A percentile compares a stretch with the other conserved stretches of the same genome.
Evolutionary conservation across 1,284 basidiomycete genomes (phyloP).

Genomic region (Hymenochaete sp.): DNA sequence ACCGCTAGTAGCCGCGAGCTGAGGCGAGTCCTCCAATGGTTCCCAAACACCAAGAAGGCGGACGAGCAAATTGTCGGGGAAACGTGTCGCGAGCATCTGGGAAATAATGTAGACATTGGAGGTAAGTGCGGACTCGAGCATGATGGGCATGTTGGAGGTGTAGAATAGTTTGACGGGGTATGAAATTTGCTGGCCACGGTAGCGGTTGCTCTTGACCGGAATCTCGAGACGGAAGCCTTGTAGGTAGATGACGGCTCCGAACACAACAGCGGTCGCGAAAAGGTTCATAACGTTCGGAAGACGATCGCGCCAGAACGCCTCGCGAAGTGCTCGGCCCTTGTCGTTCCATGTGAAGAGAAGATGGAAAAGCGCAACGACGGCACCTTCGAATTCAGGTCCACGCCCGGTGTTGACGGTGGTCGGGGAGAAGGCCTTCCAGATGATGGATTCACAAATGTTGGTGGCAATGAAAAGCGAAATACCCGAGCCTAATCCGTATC

Average conservation of each 20-base stretch:
- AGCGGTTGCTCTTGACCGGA: slow-evolving; percentile 94
- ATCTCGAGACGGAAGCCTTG: slow-evolving; percentile 99
- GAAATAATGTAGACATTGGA: slow-evolving; percentile 95
- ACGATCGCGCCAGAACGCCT: slow-evolving; percentile 97
- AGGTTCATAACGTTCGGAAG: slow-evolving; percentile 98
- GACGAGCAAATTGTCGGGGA: slow-evolving; percentile 89
- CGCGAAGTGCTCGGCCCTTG: slow-evolving; percentile 93
- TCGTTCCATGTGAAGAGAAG: slow-evolving; percentile 98
- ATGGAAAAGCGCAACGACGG: slow-evolving; percentile 94
- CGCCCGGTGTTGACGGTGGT: slow-evolving; percentile 98
- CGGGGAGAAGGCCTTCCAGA: slow-evolving; percentile 99
- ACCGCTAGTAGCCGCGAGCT: slow-evolving; percentile 87
- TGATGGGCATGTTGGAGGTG: slow-evolving; percentile 99
- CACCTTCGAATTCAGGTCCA: slow-evolving; percentile 97
- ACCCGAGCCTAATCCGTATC: slow-evolving; percentile 96
- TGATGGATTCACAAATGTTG: slow-evolving; percentile 98
- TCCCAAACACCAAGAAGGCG: slow-evolving; percentile 94
- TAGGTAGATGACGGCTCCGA: slow-evolving; percentile 94
- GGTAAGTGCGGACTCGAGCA: slow-evolving; percentile 92
- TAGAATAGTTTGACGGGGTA: slow-evolving; percentile 99
- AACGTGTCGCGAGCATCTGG: slow-evolving; percentile 89
- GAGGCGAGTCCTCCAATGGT: slow-evolving; percentile 89
- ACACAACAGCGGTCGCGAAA: slow-evolving; percentile 85
- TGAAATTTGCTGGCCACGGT: slow-evolving; percentile 89
- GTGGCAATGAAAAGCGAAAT: slow-evolving; percentile 99